Evolutionary conservation across 352 stramenopile species (phyloP).

Genomic region (Phytopythium helicoides): DNA sequence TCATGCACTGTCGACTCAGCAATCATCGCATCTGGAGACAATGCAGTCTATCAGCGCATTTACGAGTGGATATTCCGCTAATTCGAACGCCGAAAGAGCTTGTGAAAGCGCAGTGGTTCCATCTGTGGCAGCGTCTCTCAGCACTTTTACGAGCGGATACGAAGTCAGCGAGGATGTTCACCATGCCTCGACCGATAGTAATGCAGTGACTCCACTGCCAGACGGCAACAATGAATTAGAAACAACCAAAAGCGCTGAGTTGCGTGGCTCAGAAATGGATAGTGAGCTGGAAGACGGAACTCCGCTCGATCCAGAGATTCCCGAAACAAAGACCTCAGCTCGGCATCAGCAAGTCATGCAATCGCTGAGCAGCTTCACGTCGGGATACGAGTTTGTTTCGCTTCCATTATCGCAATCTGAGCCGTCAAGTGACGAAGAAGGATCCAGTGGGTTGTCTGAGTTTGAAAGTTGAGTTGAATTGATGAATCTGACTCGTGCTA

Average conservation of each 20-base stretch:
- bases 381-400: conserved; percentile 11
- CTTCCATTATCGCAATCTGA: neutral
- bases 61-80: too few relatives aligned
- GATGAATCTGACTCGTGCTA: too few relatives aligned
- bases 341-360: conserved; percentile 1
- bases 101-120: neutral
- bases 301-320: neutral
- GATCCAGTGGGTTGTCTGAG: neutral
- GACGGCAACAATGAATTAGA: neutral
- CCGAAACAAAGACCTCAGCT: neutral
- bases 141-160: conserved; percentile 4
- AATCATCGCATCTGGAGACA: too few relatives aligned
- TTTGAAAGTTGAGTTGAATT: too few relatives aligned
- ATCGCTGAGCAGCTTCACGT: conserved; percentile 30
- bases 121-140: conserved; percentile 6
- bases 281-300: neutral
- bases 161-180: neutral
- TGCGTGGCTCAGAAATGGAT: neutral
- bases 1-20: too few relatives aligned
- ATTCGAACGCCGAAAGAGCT: conserved; percentile 1
- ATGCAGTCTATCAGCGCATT: too few relatives aligned
- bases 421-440: neutral
- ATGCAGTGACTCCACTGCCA: neutral
- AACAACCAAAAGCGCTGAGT: neutral
- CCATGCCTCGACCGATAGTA: neutral